phyloP scores from a whole-genome alignment of 208 protist species.

The Leishmania aethiopica region DNA sequence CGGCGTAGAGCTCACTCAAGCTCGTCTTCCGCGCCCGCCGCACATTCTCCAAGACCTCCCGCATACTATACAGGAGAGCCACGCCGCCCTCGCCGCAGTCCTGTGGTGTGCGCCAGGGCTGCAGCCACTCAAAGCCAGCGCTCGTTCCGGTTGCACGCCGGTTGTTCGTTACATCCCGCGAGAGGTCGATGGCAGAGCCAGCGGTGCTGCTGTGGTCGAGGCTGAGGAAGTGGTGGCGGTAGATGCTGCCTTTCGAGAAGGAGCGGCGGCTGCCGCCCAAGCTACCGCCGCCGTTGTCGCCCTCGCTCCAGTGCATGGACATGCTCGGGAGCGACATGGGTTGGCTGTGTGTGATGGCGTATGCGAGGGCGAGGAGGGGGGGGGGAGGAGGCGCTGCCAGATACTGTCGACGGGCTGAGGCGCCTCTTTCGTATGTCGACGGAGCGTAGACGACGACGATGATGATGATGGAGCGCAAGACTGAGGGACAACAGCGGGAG shows the following conservation, averaged over 20 bases:
- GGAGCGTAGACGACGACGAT: too few relatives aligned
- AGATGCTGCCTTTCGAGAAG: neutral
- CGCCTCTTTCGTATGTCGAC: too few relatives aligned
- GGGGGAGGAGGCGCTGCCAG: too few relatives aligned
- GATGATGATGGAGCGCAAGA: too few relatives aligned
- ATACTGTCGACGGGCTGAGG: too few relatives aligned
- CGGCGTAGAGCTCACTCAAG: constrained; percentile 30
- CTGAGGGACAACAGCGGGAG: too few relatives aligned
- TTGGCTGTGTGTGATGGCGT: neutral
- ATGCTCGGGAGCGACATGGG: neutral
- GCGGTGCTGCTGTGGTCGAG: neutral
- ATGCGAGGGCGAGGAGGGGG: neutral
- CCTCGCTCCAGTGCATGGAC: neutral
- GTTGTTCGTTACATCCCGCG: neutral
- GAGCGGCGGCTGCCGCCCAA: neutral
- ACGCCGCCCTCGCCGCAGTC: constrained; percentile 47
- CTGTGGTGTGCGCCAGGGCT: constrained; percentile 54
- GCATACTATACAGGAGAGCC: constrained; percentile 42
- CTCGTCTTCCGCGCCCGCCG: constrained; percentile 31
- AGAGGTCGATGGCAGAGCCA: neutral
- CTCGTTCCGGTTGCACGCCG: neutral
- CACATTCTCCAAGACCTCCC: constrained; percentile 40
- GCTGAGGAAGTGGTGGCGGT: neutral
- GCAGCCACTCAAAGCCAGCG: constrained; percentile 31
- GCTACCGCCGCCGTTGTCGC: neutral